Base-by-base conservation (phyloP, 768 basidiomycete species). In the Mycena metata region DNA sequence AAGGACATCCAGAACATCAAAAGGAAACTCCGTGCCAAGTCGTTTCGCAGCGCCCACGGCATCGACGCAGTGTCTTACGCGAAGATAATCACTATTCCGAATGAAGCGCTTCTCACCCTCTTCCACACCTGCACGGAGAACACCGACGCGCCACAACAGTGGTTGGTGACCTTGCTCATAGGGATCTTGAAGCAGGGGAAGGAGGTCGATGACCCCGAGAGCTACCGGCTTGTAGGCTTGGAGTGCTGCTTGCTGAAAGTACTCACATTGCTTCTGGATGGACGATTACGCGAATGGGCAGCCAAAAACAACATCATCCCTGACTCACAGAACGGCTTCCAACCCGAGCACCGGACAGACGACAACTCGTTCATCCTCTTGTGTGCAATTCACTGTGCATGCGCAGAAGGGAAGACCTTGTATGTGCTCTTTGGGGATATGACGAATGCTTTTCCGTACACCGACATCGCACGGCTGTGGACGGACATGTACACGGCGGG, bases 171-270 rank as follows among this genome's bases (percentile, higher is more conserved):
- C 9, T 5, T 50, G 10, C 24, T 50, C n/a, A n/a, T n/a, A n/a
- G n/a, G n/a, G n/a, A n/a, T n/a, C n/a, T n/a, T n/a, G n/a, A n/a
- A n/a, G n/a, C 10, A 30, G 15, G 49, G 49, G 24, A 7, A 24
- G 23, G 49, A 3, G 5, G 49, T 30, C 5, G 24, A 50, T 15
- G 49, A 50, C 24, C 49, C 23, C 2, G 49, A 50, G 23, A 50
- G 49, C 49, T 50, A 50, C 12, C 49, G 49, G 5, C 23, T 50
- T 9, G 49, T 50, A 9, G 23, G 24, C 2, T 12, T 50, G 2
- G 49, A 50, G 16, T 50, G 49, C 26, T 50, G 49, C 49, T 24
- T 50, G 23, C 49, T 50, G 7, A 50, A 50, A 24, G 16, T 50
- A 3, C 26, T 50, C 7, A 50, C 49, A 15, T 16, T 50, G 11